These are phyloP conservation scores for Senna siamea DNA, from an alignment of 306 rosid species.

Conservation along the genomic window DNA sequence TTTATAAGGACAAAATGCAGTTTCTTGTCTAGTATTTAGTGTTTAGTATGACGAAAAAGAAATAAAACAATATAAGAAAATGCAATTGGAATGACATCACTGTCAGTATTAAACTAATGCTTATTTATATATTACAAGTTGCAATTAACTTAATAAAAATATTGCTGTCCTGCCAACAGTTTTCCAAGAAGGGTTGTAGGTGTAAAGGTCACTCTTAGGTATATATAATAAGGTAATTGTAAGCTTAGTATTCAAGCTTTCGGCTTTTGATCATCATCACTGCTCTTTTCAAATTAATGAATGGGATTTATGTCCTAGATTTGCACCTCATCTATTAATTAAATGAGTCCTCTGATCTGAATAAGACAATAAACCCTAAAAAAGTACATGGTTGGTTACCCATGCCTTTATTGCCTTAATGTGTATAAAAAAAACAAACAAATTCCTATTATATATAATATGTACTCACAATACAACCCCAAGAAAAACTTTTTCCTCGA, in stretches of 20 bases:
- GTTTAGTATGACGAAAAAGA: neutral
- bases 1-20: neutral
- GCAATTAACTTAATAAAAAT: constrained; percentile 22
- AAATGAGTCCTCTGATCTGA: constrained; percentile 42
- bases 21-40: constrained; percentile 3
- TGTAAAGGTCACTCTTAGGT: constrained; percentile 38
- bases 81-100: constrained; percentile 41
- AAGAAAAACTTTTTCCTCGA: constrained; percentile 38
- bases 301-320: constrained; percentile 41
- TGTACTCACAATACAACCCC: constrained; percentile 36
- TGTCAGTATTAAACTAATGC: constrained; percentile 14
- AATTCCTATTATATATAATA: constrained; percentile 1
- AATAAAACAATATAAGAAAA: constrained; percentile 33
- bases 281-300: constrained; percentile 14
- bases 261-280: constrained; percentile 40
- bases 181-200: constrained; percentile 37
- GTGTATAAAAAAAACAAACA: constrained; percentile 32
- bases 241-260: constrained; percentile 49
- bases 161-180: constrained; percentile 37
- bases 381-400: constrained; percentile 38
- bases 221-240: constrained; percentile 3
- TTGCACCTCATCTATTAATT: constrained; percentile 32
- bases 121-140: constrained; percentile 33
- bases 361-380: constrained; percentile 50
- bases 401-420: constrained; percentile 40